Base-by-base conservation (phyloP, 305 asterid species). In the Fraxinus floribunda region DNA sequence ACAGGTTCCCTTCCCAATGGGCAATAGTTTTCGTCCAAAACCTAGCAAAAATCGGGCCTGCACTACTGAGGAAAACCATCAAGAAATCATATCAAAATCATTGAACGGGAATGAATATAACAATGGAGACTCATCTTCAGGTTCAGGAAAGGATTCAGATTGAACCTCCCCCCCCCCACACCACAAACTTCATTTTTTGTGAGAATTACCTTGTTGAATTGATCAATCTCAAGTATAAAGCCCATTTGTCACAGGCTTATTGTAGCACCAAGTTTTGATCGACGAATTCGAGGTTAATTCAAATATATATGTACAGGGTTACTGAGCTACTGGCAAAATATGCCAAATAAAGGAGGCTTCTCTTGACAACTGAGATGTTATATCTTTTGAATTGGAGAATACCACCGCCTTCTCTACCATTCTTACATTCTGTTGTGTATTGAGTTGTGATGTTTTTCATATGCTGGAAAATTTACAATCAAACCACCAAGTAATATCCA, bases 1-100 rank as follows among this genome's bases (percentile, higher is more conserved):
- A 86, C 92, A 94, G 99, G 98, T 95, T 86, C 52, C 98, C 99
- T 95, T 95, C 81, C 99, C 99, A 86, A 90, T 94, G 98, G 99
- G 98, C 78, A 89, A 91, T 77, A 93, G 91, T 77, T 88, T 93
- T 74, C 94, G 98, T 74, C 16, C 97, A 79, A 87, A 97, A 84
- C 89, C 93, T 2, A 88, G 93, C 32, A 94, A 95, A 87, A 86
- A 71, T 73, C 87, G 93, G 44, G 85, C 85, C 76, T 88, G 87
- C 91, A 84, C 83, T 70, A 84, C 87, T 9, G 98, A 92, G 44
- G 97, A 94, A 79, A 75, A 86, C 16, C 2, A 41, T 41, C 97
- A 86, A 83, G 95, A 92, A 68, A 82, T 74, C 70, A 78, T 82
- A 30, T 83, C 84, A 78, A 88, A 86, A 83, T 81, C 85, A 68